These are phyloP conservation scores for Solanum sejunctum DNA, from an alignment of 257 asterid species.

Conservation along the genomic window DNA sequence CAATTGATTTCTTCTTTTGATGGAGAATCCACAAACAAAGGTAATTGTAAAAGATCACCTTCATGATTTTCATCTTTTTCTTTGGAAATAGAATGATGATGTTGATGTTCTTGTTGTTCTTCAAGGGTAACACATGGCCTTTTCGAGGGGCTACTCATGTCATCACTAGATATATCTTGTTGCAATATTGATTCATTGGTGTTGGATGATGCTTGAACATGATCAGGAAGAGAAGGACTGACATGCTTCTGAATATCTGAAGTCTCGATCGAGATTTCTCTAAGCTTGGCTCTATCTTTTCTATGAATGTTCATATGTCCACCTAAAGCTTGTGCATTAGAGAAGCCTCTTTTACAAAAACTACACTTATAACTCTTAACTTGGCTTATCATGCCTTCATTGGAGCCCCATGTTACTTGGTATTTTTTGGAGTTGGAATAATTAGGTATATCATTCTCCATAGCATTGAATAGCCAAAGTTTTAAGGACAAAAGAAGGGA, in stretches of 20 bases:
- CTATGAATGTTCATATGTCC: conserved; percentile 81
- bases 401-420: conserved; percentile 1
- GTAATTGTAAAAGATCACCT: conserved; percentile 1
- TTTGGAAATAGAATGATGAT: not conserved
- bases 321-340: conserved; percentile 73
- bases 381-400: conserved; percentile 6
- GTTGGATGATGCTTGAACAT: not conserved
- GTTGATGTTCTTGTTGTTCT: not conserved
- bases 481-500: not conserved
- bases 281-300: conserved; percentile 56
- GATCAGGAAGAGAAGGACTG: not conserved
- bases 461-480: not conserved
- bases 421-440: conserved; percentile 5
- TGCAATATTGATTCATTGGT: not conserved
- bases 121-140: not conserved
- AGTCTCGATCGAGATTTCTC: conserved; percentile 21
- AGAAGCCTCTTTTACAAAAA: conserved; percentile 55
- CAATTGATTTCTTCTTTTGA: not conserved
- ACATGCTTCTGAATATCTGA: not conserved
- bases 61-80: not conserved
- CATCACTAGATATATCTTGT: not conserved
- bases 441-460: conserved; percentile 21
- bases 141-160: not conserved
- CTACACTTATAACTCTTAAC: conserved; percentile 33
- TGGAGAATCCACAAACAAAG: conserved; percentile 12